Percentiles rank a stretch among this genome's conserved stretches.
Conservation (phyloP, 805 yeast genomes). For the Ogataea pignaliae region DNA sequence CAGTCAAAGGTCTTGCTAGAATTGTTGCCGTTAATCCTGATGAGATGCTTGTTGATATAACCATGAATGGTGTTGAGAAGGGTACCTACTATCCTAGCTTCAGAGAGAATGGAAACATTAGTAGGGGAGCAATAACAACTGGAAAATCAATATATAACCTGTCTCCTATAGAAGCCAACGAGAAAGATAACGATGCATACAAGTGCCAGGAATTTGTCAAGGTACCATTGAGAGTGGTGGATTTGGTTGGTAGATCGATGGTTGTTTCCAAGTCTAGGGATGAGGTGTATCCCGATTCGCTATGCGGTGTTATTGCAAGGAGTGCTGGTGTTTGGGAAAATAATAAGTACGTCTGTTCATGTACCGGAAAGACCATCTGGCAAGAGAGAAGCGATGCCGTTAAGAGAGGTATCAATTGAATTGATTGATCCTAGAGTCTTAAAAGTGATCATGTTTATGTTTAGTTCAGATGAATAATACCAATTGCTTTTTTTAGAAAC, state of each 20-base stretch:
- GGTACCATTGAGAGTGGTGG: constrained; percentile 44
- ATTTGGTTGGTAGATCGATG: constrained; percentile 68
- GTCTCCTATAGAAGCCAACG: constrained; percentile 34
- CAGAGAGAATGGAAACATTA: constrained; percentile 69
- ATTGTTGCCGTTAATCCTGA: constrained; percentile 59
- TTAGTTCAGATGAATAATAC: too few relatives aligned
- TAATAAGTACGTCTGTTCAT: constrained; percentile 86
- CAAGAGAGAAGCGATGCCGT: constrained; percentile 83
- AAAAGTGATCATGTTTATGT: too few relatives aligned
- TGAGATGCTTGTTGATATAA: constrained; percentile 66
- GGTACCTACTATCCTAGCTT: constrained; percentile 70
- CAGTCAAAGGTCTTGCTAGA: constrained; percentile 84
- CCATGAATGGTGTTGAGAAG: constrained; percentile 64
- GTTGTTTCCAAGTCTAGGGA: constrained; percentile 40
- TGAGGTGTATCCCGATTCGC: constrained; percentile 37
- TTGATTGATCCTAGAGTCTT: too few relatives aligned
- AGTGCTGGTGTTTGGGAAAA: constrained; percentile 98
- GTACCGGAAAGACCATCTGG: constrained; percentile 96
- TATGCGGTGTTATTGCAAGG: constrained; percentile 89
- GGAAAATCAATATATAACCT: constrained; percentile 49
- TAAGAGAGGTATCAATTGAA: constrained; percentile 43
- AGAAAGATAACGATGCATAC: constrained; percentile 28
- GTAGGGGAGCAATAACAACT: constrained; percentile 64
- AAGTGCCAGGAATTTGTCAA: constrained; percentile 44
- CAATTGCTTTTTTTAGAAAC: too few relatives aligned